These are phyloP conservation scores for Tolypocladium amazonense DNA, from an alignment of 2,329 filamentous ascomycete species.

Conservation along the genomic window DNA sequence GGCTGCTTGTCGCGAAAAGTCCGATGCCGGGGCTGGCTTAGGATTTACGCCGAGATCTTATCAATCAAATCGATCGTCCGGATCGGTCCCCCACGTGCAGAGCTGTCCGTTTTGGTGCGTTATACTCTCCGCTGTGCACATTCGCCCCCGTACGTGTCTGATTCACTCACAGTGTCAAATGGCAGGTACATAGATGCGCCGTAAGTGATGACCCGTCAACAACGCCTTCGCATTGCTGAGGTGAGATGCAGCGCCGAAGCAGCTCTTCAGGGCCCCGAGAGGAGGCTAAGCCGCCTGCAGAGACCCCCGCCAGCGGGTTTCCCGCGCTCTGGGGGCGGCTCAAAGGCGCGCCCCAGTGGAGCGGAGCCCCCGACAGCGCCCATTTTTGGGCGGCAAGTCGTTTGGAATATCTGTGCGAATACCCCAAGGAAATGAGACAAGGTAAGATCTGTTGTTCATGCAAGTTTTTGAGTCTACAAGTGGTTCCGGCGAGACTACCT, in stretches of 20 bases:
- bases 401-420: too few species aligned
- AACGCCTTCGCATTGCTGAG: background rate
- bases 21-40: constrained; percentile 4
- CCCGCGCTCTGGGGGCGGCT: background rate
- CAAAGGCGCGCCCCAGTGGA: background rate
- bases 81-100: background rate
- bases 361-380: background rate
- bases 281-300: background rate
- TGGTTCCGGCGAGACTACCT: background rate
- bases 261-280: background rate
- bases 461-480: background rate
- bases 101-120: background rate
- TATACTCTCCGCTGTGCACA: background rate
- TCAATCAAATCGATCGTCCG: background rate
- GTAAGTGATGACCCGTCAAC: background rate
- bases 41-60: constrained; percentile 1
- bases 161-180: background rate
- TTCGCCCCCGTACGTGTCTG: background rate
- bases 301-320: background rate
- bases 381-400: too few species aligned
- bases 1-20: background rate
- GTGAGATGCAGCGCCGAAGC: background rate
- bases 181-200: background rate
- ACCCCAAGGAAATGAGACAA: background rate
- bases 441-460: background rate